phyloP scores from a whole-genome alignment of 257 asterid species.

The Rubia yunnanensis region DNA sequence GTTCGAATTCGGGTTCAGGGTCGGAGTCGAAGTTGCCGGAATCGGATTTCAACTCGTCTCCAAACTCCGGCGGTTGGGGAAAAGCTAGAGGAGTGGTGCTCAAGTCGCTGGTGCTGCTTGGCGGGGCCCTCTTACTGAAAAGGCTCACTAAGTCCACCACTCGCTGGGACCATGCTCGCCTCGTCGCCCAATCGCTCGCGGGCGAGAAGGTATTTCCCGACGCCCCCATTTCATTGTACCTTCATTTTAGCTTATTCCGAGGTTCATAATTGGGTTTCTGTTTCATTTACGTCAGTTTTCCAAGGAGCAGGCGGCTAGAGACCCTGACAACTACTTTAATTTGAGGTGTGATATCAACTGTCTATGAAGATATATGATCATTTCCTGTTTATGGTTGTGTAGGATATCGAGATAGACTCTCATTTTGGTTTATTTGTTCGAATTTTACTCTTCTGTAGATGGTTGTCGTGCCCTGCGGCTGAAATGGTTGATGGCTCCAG shows the following conservation, averaged over 20 bases:
- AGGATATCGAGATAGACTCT: background rate
- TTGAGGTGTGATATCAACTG: conserved; percentile 47
- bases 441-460: conserved; percentile 33
- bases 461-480: conserved; percentile 90
- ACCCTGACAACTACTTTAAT: conserved; percentile 92
- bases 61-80: conserved; percentile 72
- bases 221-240: background rate
- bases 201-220: conserved; percentile 64
- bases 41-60: conserved; percentile 38
- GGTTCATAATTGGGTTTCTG: background rate
- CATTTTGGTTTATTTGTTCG: background rate
- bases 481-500: conserved; percentile 97
- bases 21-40: conserved; percentile 52
- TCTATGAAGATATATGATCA: background rate
- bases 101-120: conserved; percentile 65
- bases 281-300: conserved; percentile 43
- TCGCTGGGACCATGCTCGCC: conserved; percentile 92
- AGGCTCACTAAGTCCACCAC: conserved; percentile 95
- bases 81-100: conserved; percentile 68
- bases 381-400: background rate
- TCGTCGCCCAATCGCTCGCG: conserved; percentile 85
- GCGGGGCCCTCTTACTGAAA: conserved; percentile 82
- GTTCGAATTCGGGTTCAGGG: conserved; percentile 37
- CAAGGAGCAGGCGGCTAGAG: conserved; percentile 88
- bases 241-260: background rate